phyloP scores from a whole-genome alignment of 345 rosid species.

The Boechera stricta region DNA sequence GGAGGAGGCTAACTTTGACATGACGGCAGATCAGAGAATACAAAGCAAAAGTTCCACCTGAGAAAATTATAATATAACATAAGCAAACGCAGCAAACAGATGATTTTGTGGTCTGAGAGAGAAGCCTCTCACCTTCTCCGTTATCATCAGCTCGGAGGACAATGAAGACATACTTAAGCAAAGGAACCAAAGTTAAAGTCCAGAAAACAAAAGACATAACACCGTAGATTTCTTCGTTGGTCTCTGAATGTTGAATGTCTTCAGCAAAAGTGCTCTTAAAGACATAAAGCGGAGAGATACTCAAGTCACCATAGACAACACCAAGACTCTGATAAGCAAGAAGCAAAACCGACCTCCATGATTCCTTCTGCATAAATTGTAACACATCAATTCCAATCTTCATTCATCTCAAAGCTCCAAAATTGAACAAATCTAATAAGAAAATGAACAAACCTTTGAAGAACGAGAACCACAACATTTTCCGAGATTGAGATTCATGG shows the following conservation, averaged over 20 bases:
- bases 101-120: not conserved
- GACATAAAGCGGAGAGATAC: constrained; percentile 95
- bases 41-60: constrained; percentile 97
- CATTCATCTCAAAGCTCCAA: constrained; percentile 15
- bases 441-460: constrained; percentile 65
- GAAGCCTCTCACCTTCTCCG: constrained; percentile 72
- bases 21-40: constrained; percentile 94
- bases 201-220: constrained; percentile 96
- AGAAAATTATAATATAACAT: not conserved
- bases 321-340: constrained; percentile 98
- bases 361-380: constrained; percentile 61
- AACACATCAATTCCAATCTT: not conserved
- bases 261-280: constrained; percentile 97
- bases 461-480: constrained; percentile 63
- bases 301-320: constrained; percentile 95
- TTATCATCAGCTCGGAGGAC: constrained; percentile 98
- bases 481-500: constrained; percentile 71
- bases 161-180: constrained; percentile 91
- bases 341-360: constrained; percentile 83
- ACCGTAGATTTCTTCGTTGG: constrained; percentile 95
- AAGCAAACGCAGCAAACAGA: not conserved
- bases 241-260: constrained; percentile 88
- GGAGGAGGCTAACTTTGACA: constrained; percentile 90
- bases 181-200: constrained; percentile 95
- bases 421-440: constrained; percentile 20